A percentile compares a stretch with the other conserved stretches of the same genome.
Conservation (phyloP, 2,329 filamentous ascomycete genomes). For the Colletotrichum sublineola region DNA sequence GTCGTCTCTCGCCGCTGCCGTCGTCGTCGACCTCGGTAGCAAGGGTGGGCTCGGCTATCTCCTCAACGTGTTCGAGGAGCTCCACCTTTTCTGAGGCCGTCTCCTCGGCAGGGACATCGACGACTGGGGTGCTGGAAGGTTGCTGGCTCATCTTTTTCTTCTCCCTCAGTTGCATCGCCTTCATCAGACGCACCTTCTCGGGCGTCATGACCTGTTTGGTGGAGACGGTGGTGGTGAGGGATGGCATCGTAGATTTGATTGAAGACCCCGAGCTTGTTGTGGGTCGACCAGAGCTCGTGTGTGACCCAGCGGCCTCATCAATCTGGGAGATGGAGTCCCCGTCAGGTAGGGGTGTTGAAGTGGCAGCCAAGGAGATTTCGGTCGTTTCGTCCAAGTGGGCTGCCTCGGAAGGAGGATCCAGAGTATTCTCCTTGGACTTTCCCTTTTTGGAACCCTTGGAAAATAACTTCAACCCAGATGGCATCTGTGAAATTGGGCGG, state of each 20-base stretch:
- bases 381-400: conserved; percentile 53
- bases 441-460: conserved; percentile 69
- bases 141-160: conserved; percentile 70
- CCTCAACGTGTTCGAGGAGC: conserved; percentile 43
- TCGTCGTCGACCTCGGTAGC: conserved; percentile 44
- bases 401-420: conserved; percentile 47
- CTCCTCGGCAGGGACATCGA: conserved; percentile 46
- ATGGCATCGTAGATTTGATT: conserved; percentile 55
- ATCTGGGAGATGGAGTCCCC: conserved; percentile 47
- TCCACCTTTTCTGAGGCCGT: conserved; percentile 39
- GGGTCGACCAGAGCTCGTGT: conserved; percentile 55
- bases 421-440: conserved; percentile 53
- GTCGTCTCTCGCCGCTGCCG: conserved; percentile 50
- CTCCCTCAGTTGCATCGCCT: conserved; percentile 90
- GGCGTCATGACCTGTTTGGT: conserved; percentile 75
- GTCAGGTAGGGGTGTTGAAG: conserved; percentile 54
- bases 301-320: conserved; percentile 49
- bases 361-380: conserved; percentile 51
- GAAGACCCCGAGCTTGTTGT: conserved; percentile 61
- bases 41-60: conserved; percentile 44
- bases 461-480: conserved; percentile 81
- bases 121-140: conserved; percentile 46
- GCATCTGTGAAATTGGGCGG: conserved; percentile 82
- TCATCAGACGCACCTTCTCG: conserved; percentile 93
- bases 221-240: conserved; percentile 53